Evolutionary conservation across 495 filamentous ascomycete genomes (phyloP), one percentile per base, ranked within the genome.

Genomic region (Talaromyces proteolyticus): DNA sequence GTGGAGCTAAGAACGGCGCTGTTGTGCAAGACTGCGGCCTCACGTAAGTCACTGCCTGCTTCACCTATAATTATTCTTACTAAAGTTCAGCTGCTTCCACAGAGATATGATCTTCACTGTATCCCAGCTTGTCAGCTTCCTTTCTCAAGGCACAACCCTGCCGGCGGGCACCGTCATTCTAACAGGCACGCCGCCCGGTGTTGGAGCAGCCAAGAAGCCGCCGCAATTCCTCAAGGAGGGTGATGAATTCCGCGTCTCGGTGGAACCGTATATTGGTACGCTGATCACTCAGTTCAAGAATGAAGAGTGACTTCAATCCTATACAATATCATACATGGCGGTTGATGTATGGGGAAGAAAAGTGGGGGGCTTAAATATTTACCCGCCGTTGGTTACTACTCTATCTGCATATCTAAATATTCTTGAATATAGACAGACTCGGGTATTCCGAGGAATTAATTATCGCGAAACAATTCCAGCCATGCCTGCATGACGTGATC

Each of bases 81-180:
- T 34, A 37, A 29, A 21, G 22, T 47, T n/a, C 8, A 34, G 2
- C 17, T 6, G 19, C 6, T 11, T 6, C 21, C 38, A 6, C 16
- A 74, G 72, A 25, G 89, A 92, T 61, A 80, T 90, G 77, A 86
- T 92, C 50, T 94, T 92, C 66, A 75, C 73, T 50, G 83, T 92
- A 8, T 81, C 76, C 22, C 73, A 87, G 63, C 86, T 85, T 7
- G 80, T 93, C 60, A 72, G 79, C 18, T 88, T 90, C 60, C 66
- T 94, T 21, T 83, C 79, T 47, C 86, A 84, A 62, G 88, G 88
- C 25, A 89, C 87, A 21, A 91, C 88, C 6, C 62, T 92, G 29
- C 63, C 86, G n/a, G 85, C 86, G 1, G 89, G 89, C 7, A 88
- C 90, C 54, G 55, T 92, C 40, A 89, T 94, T 47, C 82, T 91